phyloP scores from a whole-genome alignment of 2,329 filamentous ascomycete species.

The Sporothrix luriei region DNA sequence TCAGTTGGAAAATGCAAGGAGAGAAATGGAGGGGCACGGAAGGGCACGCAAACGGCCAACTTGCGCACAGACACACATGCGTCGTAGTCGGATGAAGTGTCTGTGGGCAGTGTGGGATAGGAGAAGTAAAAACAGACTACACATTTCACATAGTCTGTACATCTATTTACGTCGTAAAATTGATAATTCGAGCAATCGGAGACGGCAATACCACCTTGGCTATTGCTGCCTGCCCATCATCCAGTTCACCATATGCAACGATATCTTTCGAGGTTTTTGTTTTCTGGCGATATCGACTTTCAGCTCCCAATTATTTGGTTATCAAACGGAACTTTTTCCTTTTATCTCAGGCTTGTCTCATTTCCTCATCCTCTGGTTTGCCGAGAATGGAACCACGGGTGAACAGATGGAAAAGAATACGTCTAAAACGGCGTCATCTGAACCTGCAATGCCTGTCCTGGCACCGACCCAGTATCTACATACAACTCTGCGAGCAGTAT shows the following conservation, averaged over 20 bases:
- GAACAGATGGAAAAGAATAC: background rate
- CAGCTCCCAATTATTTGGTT: background rate
- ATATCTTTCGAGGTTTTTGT: too few relatives aligned
- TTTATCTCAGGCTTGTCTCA: background rate
- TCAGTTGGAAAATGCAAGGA: background rate
- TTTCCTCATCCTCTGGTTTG: conserved; percentile 11
- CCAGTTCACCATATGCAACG: background rate
- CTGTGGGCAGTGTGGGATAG: background rate
- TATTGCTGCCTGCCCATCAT: background rate
- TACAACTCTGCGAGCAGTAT: conserved; percentile 6
- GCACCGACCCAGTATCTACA: conserved; percentile 19
- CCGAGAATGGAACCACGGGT: background rate
- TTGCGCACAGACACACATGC: conserved; percentile 12
- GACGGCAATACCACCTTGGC: background rate
- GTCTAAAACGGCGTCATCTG: background rate
- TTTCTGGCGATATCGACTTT: background rate
- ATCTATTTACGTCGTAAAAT: background rate
- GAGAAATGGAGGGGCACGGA: background rate
- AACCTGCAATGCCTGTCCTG: conserved; percentile 12
- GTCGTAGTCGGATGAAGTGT: too few relatives aligned
- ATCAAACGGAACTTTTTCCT: background rate
- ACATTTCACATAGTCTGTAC: background rate
- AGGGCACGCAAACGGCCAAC: background rate
- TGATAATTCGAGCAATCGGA: background rate
- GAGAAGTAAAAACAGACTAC: background rate